Evolutionary conservation across 2,329 filamentous ascomycete species (phyloP).

Genomic region (Apiospora pterosperma): DNA sequence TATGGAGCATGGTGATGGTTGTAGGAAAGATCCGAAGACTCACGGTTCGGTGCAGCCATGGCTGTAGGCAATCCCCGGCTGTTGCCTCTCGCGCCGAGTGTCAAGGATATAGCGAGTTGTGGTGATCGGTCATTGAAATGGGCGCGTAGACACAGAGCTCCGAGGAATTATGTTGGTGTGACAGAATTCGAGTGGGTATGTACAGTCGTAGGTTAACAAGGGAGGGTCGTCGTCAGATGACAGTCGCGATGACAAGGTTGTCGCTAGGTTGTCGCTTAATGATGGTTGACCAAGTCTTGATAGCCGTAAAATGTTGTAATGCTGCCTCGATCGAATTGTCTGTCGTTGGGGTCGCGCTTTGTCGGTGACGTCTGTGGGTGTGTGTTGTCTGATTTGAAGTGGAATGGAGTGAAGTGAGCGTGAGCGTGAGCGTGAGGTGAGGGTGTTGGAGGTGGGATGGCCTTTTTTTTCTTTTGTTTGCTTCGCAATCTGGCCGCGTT

Average conservation of each 20-base stretch:
- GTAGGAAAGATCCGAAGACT: neutral
- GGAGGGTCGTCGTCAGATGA: neutral
- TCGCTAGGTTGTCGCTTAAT: neutral
- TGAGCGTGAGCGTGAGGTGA: too few relatives aligned
- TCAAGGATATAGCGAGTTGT: neutral
- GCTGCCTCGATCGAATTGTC: too few relatives aligned
- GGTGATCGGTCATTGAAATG: constrained; percentile 2
- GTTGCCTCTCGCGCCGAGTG: neutral
- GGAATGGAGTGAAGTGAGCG: neutral
- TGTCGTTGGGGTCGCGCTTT: neutral
- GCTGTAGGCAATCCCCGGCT: constrained; percentile 4
- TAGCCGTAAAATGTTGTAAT: too few relatives aligned
- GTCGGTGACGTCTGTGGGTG: neutral
- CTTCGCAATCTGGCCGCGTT: neutral
- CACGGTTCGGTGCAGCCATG: constrained; percentile 7
- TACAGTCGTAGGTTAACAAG: neutral
- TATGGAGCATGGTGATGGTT: neutral
- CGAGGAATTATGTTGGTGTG: neutral
- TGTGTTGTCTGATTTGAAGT: neutral
- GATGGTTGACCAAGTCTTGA: neutral
- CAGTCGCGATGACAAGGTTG: neutral
- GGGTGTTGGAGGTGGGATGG: neutral
- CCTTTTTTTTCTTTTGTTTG: neutral
- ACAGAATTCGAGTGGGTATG: neutral
- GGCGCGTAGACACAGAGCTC: neutral